These are phyloP conservation scores for Lentinus tigrinus DNA, from an alignment of 768 basidiomycete genomes.

Conservation along the genomic window DNA sequence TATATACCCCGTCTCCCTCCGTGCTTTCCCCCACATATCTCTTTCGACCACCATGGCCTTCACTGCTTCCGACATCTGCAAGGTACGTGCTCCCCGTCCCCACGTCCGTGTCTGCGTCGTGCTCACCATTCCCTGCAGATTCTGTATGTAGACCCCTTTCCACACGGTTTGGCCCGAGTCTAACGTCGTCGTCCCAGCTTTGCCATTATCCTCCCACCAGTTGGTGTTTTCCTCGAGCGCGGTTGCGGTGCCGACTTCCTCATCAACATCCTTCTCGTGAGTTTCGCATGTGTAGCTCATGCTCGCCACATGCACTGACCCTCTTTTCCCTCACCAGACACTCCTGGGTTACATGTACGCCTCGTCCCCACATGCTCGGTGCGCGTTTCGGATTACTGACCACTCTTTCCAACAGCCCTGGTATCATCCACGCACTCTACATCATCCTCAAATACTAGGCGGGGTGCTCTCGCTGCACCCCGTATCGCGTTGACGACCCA, in stretches of 20 bases:
- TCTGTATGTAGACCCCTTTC: slow-evolving; percentile 34
- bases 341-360: slow-evolving; percentile 75
- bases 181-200: slow-evolving; percentile 35
- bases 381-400: slow-evolving; percentile 8
- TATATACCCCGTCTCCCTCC: slow-evolving; percentile 8
- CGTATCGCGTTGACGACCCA: slow-evolving; percentile 10
- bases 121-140: slow-evolving; percentile 34
- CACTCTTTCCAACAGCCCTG: slow-evolving; percentile 49
- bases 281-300: slow-evolving; percentile 12
- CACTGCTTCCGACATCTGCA: slow-evolving; percentile 75
- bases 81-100: slow-evolving; percentile 45
- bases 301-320: neutral
- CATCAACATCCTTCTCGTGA: slow-evolving; percentile 73
- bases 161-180: neutral
- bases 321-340: slow-evolving; percentile 36
- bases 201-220: slow-evolving; percentile 75
- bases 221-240: slow-evolving; percentile 87
- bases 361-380: neutral
- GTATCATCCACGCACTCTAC: slow-evolving; percentile 80
- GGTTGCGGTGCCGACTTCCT: slow-evolving; percentile 75
- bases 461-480: neutral
- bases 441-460: slow-evolving; percentile 75
- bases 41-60: slow-evolving; percentile 52
- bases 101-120: neutral
- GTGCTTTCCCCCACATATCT: too few relatives aligned